Percentiles rank a stretch among this genome's conserved stretches.
These are phyloP conservation scores for Hyaloperonospora brassicae DNA, from an alignment of 352 stramenopile species.

Conservation along the genomic window DNA sequence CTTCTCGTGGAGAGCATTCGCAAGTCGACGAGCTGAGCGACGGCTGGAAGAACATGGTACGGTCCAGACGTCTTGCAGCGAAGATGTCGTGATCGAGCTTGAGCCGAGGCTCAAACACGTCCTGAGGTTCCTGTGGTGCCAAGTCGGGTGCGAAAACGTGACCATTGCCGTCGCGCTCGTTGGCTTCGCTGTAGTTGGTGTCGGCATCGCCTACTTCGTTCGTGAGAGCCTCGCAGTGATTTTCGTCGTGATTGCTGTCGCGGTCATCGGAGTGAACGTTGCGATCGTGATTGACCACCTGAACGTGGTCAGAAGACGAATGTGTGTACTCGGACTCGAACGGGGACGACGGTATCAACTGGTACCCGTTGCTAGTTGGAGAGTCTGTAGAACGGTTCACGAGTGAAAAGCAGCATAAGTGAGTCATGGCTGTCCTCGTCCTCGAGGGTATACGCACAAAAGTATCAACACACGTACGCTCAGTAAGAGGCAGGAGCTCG, in stretches of 20 bases:
- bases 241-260: constrained; percentile 26
- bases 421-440: neutral
- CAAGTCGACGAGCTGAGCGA: constrained; percentile 13
- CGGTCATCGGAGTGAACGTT: constrained; percentile 10
- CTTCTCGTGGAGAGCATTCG: constrained; percentile 57
- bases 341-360: constrained; percentile 12
- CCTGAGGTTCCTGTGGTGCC: constrained; percentile 14
- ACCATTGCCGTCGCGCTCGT: constrained; percentile 11
- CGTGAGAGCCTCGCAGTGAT: constrained; percentile 16
- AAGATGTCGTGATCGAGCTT: constrained; percentile 18
- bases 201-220: constrained; percentile 10
- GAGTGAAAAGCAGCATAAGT: constrained; percentile 3
- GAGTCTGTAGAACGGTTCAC: constrained; percentile 9
- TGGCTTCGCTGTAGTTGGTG: constrained; percentile 2
- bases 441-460: neutral
- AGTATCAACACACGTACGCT: constrained; percentile 26
- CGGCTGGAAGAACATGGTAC: constrained; percentile 20
- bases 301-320: constrained; percentile 12
- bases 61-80: constrained; percentile 15
- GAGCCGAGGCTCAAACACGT: constrained; percentile 15
- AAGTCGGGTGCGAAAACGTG: constrained; percentile 9
- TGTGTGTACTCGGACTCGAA: constrained; percentile 17
- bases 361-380: constrained; percentile 4
- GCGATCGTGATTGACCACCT: constrained; percentile 8
- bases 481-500: constrained; percentile 19